Conservation (phyloP, 2,329 filamentous ascomycete genomes). For the Ophiostoma triangulosporum region DNA sequence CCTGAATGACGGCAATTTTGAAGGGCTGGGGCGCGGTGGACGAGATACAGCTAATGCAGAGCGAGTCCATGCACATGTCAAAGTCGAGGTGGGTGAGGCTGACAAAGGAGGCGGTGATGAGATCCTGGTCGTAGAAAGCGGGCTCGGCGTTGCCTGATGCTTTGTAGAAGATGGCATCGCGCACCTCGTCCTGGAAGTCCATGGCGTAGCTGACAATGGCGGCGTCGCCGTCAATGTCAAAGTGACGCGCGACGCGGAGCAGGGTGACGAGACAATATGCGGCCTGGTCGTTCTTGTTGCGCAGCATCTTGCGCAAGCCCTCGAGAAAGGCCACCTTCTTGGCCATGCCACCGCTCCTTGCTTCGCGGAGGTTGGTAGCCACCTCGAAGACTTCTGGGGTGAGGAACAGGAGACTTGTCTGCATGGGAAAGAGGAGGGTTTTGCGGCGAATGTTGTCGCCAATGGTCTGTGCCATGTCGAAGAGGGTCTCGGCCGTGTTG, state of each 20-base stretch:
- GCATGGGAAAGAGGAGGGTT: slow-evolving; percentile 45
- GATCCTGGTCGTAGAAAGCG: slow-evolving; percentile 44
- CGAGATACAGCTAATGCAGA: slow-evolving; percentile 43
- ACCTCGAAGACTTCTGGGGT: slow-evolving; percentile 58
- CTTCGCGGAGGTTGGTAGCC: slow-evolving; percentile 51
- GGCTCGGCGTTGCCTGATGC: slow-evolving; percentile 32
- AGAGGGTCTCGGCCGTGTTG: slow-evolving; percentile 51
- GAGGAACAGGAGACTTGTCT: slow-evolving; percentile 48
- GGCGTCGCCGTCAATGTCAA: slow-evolving; percentile 48
- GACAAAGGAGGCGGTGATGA: slow-evolving; percentile 54
- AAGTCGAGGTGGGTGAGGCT: slow-evolving; percentile 49
- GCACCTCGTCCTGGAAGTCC: slow-evolving; percentile 56
- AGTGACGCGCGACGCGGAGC: slow-evolving; percentile 49
- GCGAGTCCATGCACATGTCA: slow-evolving; percentile 41
- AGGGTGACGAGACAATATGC: slow-evolving; percentile 52
- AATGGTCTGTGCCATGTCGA: slow-evolving; percentile 53
- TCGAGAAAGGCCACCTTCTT: slow-evolving; percentile 57
- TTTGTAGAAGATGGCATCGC: slow-evolving; percentile 49
- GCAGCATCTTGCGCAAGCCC: slow-evolving; percentile 45
- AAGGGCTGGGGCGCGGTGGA: slow-evolving; percentile 43
- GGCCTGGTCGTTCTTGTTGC: slow-evolving; percentile 52
- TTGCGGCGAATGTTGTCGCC: slow-evolving; percentile 43
- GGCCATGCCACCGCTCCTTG: slow-evolving; percentile 45
- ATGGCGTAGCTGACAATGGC: slow-evolving; percentile 50
- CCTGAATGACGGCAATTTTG: slow-evolving; percentile 49